These are phyloP conservation scores for Sugiyamaella neomexicana DNA, from an alignment of 1,139 yeast genomes.

Conservation along the genomic window DNA sequence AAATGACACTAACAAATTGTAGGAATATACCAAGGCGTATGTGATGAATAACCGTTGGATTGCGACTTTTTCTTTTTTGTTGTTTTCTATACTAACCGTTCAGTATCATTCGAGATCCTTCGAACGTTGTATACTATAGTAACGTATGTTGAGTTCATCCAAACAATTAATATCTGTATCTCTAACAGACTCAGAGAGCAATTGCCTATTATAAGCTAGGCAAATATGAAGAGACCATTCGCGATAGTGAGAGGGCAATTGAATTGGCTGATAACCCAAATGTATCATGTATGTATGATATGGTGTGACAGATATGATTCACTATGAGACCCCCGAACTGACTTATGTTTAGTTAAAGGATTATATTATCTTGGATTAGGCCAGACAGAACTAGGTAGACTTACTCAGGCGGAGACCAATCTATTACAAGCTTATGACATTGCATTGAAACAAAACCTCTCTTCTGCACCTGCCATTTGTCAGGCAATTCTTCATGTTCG, in stretches of 20 bases:
- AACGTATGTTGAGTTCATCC: constrained; percentile 28
- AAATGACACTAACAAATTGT: constrained; percentile 1
- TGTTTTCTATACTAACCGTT: not conserved
- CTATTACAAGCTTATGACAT: constrained; percentile 40
- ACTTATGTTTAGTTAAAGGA: constrained; percentile 37
- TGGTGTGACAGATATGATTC: not conserved
- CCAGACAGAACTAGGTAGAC: constrained; percentile 33
- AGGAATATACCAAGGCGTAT: constrained; percentile 36
- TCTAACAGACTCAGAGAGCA: constrained; percentile 29
- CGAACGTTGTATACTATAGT: constrained; percentile 35
- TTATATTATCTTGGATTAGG: constrained; percentile 39
- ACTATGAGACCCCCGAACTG: not conserved
- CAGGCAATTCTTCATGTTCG: constrained; percentile 38
- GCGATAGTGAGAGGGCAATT: constrained; percentile 42
- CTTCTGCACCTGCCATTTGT: constrained; percentile 36
- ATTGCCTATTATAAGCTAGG: constrained; percentile 32
- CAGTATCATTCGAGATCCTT: constrained; percentile 34
- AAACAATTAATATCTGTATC: not conserved
- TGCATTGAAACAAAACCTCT: constrained; percentile 34
- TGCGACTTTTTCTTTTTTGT: too few relatives aligned
- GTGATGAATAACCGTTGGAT: constrained; percentile 12
- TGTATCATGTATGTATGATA: constrained; percentile 6
- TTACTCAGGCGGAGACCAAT: constrained; percentile 38
- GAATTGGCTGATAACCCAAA: constrained; percentile 32
- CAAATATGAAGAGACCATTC: constrained; percentile 32